Base-by-base conservation (phyloP, 1,284 basidiomycete species). In the Ganoderma meredithae region DNA sequence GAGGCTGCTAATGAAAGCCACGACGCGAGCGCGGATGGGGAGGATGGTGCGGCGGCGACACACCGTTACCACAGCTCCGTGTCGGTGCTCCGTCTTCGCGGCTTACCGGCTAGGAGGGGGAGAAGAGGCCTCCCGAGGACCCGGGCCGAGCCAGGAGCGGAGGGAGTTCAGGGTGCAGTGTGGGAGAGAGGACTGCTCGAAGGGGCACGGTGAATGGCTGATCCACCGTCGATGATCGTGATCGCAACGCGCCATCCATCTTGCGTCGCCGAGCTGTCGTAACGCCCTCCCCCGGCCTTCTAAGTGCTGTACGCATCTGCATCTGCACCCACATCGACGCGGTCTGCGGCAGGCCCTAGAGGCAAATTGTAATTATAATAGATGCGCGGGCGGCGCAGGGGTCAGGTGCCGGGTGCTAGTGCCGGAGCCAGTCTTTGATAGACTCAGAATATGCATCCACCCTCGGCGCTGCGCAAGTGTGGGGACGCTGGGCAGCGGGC, bases 231-330 rank as follows among this genome's bases (percentile, higher is more conserved):
- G 47, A 25, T 13, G 47, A 49, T 49, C 47, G 22, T 13, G 44
- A 49, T 49, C 47, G 47, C 47, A 25, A 49, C 22, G 47, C 47
- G 7, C 19, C 44, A 47, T n/a, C 47, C 47, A 47, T 47, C 44
- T 47, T 47, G 44, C 19, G 44, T 47, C 44, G 47, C 47, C 47
- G 47, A 49, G 47, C 22, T 49, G 47, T 49, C 47, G 47, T 49
- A 49, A 25, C 47, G 12, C 3, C 13, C 12, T 15, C 22, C 47
- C 22, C 22, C 47, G 22, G 47, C 22, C 47, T 49, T 49, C 47
- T 25, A 49, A 47, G 27, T 31, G 27, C 27, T 31, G n/a, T 5
- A 47, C 43, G 15, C n/a, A 13, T 25, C 47, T 19, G 47, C 47
- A 10, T 25, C n/a, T 49, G 22, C 47, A 25, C 1, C 36, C 36